Evolutionary conservation across 331 rosid genomes (phyloP), one percentile per base, ranked within the genome.

Genomic region (Acacia pycnantha): DNA sequence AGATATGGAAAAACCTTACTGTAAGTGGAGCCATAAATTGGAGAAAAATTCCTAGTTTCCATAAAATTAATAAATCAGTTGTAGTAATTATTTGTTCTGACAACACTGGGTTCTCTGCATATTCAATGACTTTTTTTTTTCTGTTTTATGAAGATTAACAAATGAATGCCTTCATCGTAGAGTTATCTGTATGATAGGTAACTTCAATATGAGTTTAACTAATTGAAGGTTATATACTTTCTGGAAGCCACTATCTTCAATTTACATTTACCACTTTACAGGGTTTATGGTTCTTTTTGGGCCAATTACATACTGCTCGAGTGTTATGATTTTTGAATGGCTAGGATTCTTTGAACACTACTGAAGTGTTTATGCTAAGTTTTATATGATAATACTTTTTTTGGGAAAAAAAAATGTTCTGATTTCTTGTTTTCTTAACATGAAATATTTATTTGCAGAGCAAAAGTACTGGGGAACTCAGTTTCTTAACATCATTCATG

Each of bases 1-100:
- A 96, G 87, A 92, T 96, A 88, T 92, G 97, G 98, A 87, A 82
- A 74, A 96, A 96, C 87, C 94, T 93, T 76, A 90, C 97, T 59
- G 98, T 96, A 85, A 95, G 98, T 92, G 29, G 54, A 87, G 83
- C 78, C 68, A 73, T 51, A 26, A 76, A 72, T 37, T 11, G 74
- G 43, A 65, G 27, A 51, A 22, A 54, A 50, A 54, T 56, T 37
- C 75, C 18, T 48, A 29, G 71, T 29, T 65, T 27, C 69, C 47
- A 37, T 61, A 76, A 46, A 79, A 22, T 47, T 58, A 58, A 24
- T 11, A 76, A 78, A 70, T 76, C 40, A 50, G 13, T 51, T 71
- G 73, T 74, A 67, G 59, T 73, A 40, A 54, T 68, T 71, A 62
- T 66, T 5, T 71, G 56, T 19, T n/a, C 84, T 13, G 33, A 40